phyloP scores from a whole-genome alignment of 2,329 filamentous ascomycete species.

The Trichoderma harzianum region DNA sequence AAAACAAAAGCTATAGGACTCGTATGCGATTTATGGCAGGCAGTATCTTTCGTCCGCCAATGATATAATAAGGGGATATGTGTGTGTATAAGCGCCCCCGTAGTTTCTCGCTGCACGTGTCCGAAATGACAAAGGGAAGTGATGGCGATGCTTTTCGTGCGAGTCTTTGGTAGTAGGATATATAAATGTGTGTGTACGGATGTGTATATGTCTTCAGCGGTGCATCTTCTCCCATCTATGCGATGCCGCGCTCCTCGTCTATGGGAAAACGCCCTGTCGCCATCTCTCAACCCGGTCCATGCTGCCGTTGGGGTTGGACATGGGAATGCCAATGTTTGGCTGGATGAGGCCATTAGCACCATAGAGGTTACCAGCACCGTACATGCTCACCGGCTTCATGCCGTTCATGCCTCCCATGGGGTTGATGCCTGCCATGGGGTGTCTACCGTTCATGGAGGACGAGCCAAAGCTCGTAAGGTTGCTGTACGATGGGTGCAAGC shows the following conservation, averaged over 20 bases:
- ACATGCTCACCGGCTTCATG: constrained; percentile 20
- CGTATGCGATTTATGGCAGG: not conserved
- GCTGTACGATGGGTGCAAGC: constrained; percentile 27
- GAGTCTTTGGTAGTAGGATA: not conserved
- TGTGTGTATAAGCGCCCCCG: not conserved
- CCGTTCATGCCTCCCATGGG: constrained; percentile 19
- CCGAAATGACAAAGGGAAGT: not conserved
- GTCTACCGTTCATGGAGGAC: constrained; percentile 13
- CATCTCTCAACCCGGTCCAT: constrained; percentile 42
- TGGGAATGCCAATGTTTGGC: constrained; percentile 25
- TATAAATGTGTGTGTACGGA: not conserved
- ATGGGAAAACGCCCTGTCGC: constrained; percentile 41
- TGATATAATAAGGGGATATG: not conserved
- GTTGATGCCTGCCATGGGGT: constrained; percentile 9
- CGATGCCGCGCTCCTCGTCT: too few species aligned
- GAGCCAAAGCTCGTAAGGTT: constrained; percentile 24
- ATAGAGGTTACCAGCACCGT: constrained; percentile 27
- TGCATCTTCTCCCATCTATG: too few species aligned
- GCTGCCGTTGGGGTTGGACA: constrained; percentile 25
- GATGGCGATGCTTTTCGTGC: not conserved
- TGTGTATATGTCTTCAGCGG: not conserved
- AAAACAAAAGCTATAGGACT: not conserved
- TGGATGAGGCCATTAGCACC: constrained; percentile 25
- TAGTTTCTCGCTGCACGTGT: not conserved
- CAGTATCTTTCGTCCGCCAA: not conserved